Evolutionary conservation across 1,284 basidiomycete species (phyloP).

Genomic region (Ustilago bromivora): DNA sequence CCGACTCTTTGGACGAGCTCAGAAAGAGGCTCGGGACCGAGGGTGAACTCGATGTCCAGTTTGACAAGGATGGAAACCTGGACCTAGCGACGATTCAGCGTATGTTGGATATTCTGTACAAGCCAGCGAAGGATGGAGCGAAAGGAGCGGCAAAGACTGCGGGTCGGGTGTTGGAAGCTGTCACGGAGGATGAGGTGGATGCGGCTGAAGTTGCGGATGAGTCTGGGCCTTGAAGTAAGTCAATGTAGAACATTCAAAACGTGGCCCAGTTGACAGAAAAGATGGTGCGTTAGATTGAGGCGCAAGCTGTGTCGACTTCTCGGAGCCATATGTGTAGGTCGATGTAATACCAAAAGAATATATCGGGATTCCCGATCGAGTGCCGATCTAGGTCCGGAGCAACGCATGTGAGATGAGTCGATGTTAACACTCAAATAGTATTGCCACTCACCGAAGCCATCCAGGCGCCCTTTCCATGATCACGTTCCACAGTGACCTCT

Average conservation of each 20-base stretch:
- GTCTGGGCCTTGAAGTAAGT: slow-evolving; percentile 11
- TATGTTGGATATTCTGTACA: slow-evolving; percentile 61
- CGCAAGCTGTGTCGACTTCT: background rate
- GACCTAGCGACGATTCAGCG: slow-evolving; percentile 61
- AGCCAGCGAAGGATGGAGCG: slow-evolving; percentile 38
- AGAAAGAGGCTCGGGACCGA: slow-evolving; percentile 31
- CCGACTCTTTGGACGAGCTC: slow-evolving; percentile 33
- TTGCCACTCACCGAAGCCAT: background rate
- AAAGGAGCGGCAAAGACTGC: slow-evolving; percentile 30
- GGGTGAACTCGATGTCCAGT: slow-evolving; percentile 54
- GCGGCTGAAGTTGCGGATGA: slow-evolving; percentile 45
- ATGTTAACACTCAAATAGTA: background rate
- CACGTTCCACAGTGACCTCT: background rate
- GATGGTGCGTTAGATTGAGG: background rate
- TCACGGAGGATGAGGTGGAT: slow-evolving; percentile 35
- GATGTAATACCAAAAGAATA: background rate
- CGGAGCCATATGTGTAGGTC: background rate
- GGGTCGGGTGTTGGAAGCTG: slow-evolving; percentile 30
- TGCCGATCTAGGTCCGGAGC: background rate
- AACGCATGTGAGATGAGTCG: background rate
- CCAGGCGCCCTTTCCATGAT: background rate
- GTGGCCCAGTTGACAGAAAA: too few relatives aligned
- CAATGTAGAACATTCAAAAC: background rate
- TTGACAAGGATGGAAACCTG: slow-evolving; percentile 60
- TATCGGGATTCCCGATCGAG: background rate